These are phyloP conservation scores for Zychaea mexicana DNA, from an alignment of 371 early-diverging fungal genomes.

Conservation along the genomic window DNA sequence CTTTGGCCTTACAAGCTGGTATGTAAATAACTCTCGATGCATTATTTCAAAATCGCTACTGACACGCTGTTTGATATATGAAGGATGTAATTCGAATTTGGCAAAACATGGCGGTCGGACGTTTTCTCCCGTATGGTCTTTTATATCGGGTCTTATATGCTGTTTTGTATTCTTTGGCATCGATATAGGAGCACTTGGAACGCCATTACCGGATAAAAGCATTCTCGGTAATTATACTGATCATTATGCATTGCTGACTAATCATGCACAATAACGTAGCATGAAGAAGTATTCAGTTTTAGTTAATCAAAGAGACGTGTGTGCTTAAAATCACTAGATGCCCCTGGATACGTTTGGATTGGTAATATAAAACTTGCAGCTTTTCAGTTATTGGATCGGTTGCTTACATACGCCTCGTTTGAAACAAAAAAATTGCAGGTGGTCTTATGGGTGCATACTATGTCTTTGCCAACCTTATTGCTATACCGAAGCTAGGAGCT, in stretches of 20 bases:
- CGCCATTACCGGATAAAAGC: conserved; percentile 23
- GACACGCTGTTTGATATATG: too few relatives aligned
- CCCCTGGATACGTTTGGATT: conserved; percentile 38
- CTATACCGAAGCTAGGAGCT: conserved; percentile 31
- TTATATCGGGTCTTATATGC: conserved; percentile 23
- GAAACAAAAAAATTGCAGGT: too few relatives aligned
- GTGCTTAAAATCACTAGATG: too few relatives aligned
- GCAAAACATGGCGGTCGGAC: conserved; percentile 29
- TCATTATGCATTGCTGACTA: too few relatives aligned
- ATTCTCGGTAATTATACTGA: too few relatives aligned
- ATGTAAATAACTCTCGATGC: neutral
- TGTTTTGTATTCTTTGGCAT: conserved; percentile 32
- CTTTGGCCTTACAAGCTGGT: conserved; percentile 33
- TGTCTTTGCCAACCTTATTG: conserved; percentile 28
- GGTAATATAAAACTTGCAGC: conserved; percentile 21
- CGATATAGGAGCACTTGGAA: conserved; percentile 21
- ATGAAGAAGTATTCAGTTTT: too few relatives aligned
- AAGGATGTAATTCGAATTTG: conserved; percentile 32
- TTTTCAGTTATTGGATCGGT: too few relatives aligned
- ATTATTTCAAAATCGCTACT: too few relatives aligned
- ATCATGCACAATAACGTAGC: too few relatives aligned
- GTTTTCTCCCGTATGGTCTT: conserved; percentile 29
- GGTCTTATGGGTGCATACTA: conserved; percentile 31
- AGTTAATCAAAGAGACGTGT: conserved; percentile 6
- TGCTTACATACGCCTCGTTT: too few relatives aligned